Evolutionary conservation across 176 grass and related monocot genomes (phyloP), one percentile per base, ranked within the genome.

Genomic region (Alopecurus myosuroides): DNA sequence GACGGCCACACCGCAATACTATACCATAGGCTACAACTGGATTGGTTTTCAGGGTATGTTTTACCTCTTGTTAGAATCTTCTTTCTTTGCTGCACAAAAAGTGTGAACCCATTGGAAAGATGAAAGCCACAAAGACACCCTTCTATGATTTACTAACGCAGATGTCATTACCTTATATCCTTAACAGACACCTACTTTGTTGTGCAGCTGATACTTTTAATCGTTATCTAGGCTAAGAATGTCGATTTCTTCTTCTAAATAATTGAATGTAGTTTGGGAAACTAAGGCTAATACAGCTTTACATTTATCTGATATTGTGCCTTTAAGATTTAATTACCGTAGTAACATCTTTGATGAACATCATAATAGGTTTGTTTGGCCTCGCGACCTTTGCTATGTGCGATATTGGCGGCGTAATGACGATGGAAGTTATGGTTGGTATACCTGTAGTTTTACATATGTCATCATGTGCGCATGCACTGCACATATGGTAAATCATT

Each of bases 351-450:
- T 86, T 48, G 7, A 45, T 82, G 45, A 77, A 84, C 86, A 72
- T 77, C 52, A 87, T 70, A 46, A 25, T 51, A 98, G 96, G 86
- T 81, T 98, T 81, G 87, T 92, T n/a, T 98, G 96, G 96, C 93
- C 96, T 78, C 91, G 96, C 6, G 96, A 98, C 84, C 86, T 98
- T 81, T 94, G 91, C 77, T 98, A 98, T 89, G 96, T 98, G 69
- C 89, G 96, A 70, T 98, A 98, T 87, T 98, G 96, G 96, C 86
- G 96, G 42, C 96, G 96, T 73, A 98, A 98, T 89, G 96, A 95
- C 12, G 96, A 98, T 92, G 96, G 96, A 86, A 98, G 96, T 84
- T 98, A 98, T 92, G 96, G 96, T 98, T 58, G 77, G 90, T 92
- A 74, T 84, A 76, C 58, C 79, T 90, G 45, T 64, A 46, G 3